Base-by-base conservation (phyloP, 768 basidiomycete genomes). In the Serendipita sp. region DNA sequence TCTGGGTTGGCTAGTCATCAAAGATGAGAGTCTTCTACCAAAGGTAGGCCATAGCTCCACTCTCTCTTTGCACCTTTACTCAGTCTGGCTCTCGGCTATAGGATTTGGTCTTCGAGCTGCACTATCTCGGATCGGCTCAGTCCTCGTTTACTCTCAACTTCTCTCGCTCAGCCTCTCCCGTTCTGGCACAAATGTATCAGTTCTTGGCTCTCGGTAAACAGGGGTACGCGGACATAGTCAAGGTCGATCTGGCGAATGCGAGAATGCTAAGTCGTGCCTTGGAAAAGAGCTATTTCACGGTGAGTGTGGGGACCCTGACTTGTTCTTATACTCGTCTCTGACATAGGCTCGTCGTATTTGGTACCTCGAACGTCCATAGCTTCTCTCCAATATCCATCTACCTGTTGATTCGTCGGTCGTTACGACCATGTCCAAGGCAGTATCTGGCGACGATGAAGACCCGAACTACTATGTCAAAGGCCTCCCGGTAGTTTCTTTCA, bases 71-170 rank as follows among this genome's bases (percentile, higher is more conserved):
- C 45, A n/a, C 26, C 5, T 48, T 48, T n/a, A 48, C n/a, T n/a
- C 7, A 9, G 45, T 7, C 14, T 38, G 38, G 14, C 38, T 38
- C 14, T 38, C 14, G 7, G n/a, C 45, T 34, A n/a, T n/a, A 58
- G 53, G 85, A 86, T 65, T 78, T 86, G 65, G 82, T 86, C 66
- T 86, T 86, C 63, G 84, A 78, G 69, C 73, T 79, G 24, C 75
- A 81, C 70, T 81, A 77, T 71, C 73, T 76, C 31, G 76, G 76
- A 45, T 76, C 70, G 41, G 75, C 79, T 63, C 89, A 95, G 71
- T 93, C 92, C 71, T 86, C 86, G 0, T 85, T 83, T 72, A 82
- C 81, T 20, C 73, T 81, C 63, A 81, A 82, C 72, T 82, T 81
- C 70, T 82, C 80, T 53, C 79, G 81, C 16, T 79, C 82, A 14